Evolutionary conservation across 768 basidiomycete genomes (phyloP), one percentile per base, ranked within the genome.

Genomic region (Amanita rimosa): DNA sequence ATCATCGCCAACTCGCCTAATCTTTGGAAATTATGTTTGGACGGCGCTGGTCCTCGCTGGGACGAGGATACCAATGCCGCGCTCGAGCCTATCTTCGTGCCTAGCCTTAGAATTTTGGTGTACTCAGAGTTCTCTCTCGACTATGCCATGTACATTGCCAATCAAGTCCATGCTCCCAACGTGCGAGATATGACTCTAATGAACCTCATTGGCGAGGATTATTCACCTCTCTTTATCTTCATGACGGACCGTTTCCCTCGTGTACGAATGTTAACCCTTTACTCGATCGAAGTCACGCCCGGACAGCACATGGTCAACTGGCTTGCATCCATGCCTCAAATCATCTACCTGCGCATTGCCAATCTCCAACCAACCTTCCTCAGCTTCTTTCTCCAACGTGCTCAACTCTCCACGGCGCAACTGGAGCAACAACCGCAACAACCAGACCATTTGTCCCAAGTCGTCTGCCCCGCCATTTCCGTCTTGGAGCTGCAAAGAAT

Each of bases 1-100:
- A 67, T 86, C 19, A 70, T 85, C 9, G 47, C 47, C 8, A 63
- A 57, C 40, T 81, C 71, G 49, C 75, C 78, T 11, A 62, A 62
- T 6, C 59, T 88, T 21, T 60, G 60, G 45, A 79, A 78, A 47
- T 67, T 88, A 37, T 67, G 74, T 14, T 56, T 87, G 31, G 78
- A 84, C 56, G 76, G 76, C 44, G 81, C 80, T 22, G 81, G 82
- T 4, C 81, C 83, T 17, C 60, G 58, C 47, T 68, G 58, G 54
- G 16, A 43, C 14, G 50, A 58, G 43, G 56, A 57, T 27, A 58
- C 58, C 19, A 41, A 42, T 6, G 53, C 44, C 3, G 45, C 36
- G 22, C 43, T 64, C 10, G 45, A 52, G 1, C 74, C 80, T 4
- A 58, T 85, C 49, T 50, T 60, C 4, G 72, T 85, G 44, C 69